Evolutionary conservation across 2,329 filamentous ascomycete genomes (phyloP).

Genomic region (Apiospora malaysiana): DNA sequence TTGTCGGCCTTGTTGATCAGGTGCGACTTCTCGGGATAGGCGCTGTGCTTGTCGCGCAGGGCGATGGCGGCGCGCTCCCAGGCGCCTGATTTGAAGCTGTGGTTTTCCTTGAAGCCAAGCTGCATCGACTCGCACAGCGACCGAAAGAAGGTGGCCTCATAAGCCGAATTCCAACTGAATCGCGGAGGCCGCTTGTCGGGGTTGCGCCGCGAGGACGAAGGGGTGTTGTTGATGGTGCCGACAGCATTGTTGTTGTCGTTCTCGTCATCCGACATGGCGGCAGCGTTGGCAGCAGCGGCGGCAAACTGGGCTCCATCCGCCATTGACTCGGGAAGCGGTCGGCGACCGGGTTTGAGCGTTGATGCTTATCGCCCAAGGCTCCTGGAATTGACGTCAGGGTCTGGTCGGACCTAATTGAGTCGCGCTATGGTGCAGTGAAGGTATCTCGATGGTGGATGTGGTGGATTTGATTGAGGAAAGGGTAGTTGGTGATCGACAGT

Average conservation of each 20-base stretch:
- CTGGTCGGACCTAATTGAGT: not conserved
- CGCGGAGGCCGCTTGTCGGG: slow-evolving; percentile 49
- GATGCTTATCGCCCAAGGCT: not conserved
- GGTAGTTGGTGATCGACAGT: slow-evolving; percentile 18
- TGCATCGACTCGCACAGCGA: slow-evolving; percentile 65
- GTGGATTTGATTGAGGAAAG: slow-evolving; percentile 12
- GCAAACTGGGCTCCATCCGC: slow-evolving; percentile 13
- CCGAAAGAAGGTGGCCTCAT: slow-evolving; percentile 65
- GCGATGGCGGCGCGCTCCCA: slow-evolving; percentile 64
- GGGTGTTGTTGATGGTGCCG: slow-evolving; percentile 26
- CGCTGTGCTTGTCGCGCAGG: slow-evolving; percentile 59
- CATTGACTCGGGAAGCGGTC: not conserved
- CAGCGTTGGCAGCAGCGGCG: not conserved
- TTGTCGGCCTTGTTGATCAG: slow-evolving; percentile 70
- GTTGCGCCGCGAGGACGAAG: slow-evolving; percentile 35
- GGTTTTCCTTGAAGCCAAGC: slow-evolving; percentile 60
- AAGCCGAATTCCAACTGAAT: slow-evolving; percentile 65
- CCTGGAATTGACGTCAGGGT: not conserved
- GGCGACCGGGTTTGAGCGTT: not conserved
- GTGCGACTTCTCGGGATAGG: slow-evolving; percentile 65
- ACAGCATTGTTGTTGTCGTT: not conserved
- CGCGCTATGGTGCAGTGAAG: not conserved
- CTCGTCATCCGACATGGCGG: slow-evolving; percentile 40
- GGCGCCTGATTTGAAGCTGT: slow-evolving; percentile 66
- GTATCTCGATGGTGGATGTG: not conserved